Conservation (phyloP, 257 asterid genomes). For the Schizonepeta tenuifolia region DNA sequence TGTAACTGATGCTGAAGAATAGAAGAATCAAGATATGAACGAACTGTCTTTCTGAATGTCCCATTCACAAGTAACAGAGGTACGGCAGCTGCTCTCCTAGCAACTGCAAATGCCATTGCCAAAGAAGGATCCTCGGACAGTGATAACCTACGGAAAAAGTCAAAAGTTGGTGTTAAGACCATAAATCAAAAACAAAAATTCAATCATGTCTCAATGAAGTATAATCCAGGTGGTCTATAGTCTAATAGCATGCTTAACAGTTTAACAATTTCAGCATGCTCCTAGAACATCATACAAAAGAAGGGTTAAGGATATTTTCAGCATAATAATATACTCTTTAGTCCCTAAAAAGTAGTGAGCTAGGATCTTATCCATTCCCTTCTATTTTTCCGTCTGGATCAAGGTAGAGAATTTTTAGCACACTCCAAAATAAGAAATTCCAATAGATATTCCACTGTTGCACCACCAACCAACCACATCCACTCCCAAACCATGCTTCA, state of each 20-base stretch:
- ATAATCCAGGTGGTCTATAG: conserved; percentile 21
- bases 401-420: conserved; percentile 13
- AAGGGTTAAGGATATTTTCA: conserved; percentile 16
- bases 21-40: conserved; percentile 90
- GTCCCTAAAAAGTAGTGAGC: background rate
- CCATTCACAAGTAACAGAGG: conserved; percentile 95
- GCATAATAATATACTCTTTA: background rate
- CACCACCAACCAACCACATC: conserved; percentile 21
- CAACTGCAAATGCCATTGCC: conserved; percentile 97
- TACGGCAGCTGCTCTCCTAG: conserved; percentile 95
- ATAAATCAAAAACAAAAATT: conserved; percentile 20
- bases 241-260: conserved; percentile 15
- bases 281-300: conserved; percentile 16
- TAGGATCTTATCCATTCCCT: background rate
- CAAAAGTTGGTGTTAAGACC: conserved; percentile 23
- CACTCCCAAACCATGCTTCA: conserved; percentile 19
- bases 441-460: background rate
- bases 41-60: conserved; percentile 89
- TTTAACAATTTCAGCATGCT: conserved; percentile 20
- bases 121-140: conserved; percentile 93
- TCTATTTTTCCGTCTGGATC: conserved; percentile 1
- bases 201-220: conserved; percentile 13
- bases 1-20: conserved; percentile 95
- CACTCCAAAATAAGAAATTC: conserved; percentile 26
- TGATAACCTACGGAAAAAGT: conserved; percentile 63